These are phyloP conservation scores for Penicillium palitans DNA, from an alignment of 2,329 filamentous ascomycete species.

Conservation along the genomic window DNA sequence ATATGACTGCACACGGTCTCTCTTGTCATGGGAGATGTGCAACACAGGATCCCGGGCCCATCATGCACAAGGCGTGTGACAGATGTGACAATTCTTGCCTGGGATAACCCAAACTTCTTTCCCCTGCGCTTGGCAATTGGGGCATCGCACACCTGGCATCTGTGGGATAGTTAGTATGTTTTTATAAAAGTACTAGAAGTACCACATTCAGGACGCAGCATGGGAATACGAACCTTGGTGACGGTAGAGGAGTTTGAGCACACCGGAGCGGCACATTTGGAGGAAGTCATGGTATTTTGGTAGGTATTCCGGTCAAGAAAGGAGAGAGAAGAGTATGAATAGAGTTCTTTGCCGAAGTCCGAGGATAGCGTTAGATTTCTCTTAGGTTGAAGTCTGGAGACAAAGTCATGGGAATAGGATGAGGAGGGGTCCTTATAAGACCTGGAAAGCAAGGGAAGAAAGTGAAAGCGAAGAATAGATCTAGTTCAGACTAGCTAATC, in stretches of 20 bases:
- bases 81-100: conserved; percentile 48
- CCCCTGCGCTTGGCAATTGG: conserved; percentile 38
- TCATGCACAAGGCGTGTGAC: conserved; percentile 38
- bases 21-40: neutral
- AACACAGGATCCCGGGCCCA: neutral
- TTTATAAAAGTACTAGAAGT: neutral
- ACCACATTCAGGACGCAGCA: neutral
- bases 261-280: conserved; percentile 4
- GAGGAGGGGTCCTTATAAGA: conserved; percentile 9
- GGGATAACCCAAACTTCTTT: conserved; percentile 49
- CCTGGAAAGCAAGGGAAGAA: neutral
- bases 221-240: conserved; percentile 20
- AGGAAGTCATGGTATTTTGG: conserved; percentile 13
- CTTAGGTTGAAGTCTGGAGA: neutral
- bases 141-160: conserved; percentile 50
- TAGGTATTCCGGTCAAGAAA: neutral
- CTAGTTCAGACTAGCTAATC: conserved; percentile 1
- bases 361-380: neutral
- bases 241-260: conserved; percentile 12
- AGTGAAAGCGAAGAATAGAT: neutral
- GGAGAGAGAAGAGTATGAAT: neutral
- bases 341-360: neutral
- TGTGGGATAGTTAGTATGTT: conserved; percentile 16
- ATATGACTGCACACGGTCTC: neutral
- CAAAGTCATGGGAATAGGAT: neutral